Percentiles rank a stretch among this genome's conserved stretches.
These are phyloP conservation scores for Emergomyces orientalis DNA, from an alignment of 2,329 filamentous ascomycete genomes.

Conservation along the genomic window DNA sequence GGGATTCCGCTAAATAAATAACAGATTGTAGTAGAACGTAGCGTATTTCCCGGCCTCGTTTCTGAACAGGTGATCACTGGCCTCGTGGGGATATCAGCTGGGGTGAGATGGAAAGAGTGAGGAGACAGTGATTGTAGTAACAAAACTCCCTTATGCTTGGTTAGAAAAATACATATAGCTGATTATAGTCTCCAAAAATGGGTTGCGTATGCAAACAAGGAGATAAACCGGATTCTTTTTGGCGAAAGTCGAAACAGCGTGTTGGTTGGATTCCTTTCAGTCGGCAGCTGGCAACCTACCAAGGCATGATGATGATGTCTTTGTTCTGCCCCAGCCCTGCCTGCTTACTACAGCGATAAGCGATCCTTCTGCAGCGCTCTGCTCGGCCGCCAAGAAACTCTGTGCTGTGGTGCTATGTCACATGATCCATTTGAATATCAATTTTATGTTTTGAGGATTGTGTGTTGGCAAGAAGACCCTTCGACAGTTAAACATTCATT, in stretches of 20 bases:
- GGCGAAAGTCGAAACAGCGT: too few species aligned
- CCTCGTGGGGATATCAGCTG: constrained; percentile 3
- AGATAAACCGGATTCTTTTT: not conserved
- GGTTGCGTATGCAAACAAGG: not conserved
- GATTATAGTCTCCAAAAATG: not conserved
- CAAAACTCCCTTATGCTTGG: not conserved
- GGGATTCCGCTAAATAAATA: constrained; percentile 1
- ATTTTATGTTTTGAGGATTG: not conserved
- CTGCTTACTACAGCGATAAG: not conserved
- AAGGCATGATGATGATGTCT: not conserved
- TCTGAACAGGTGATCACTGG: not conserved
- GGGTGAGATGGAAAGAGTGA: not conserved
- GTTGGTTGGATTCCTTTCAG: not conserved
- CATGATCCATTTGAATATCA: not conserved
- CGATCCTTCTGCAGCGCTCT: not conserved
- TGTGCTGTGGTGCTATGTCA: not conserved
- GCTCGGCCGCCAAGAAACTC: not conserved
- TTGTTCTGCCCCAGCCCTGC: not conserved
- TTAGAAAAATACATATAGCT: not conserved
- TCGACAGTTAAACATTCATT: not conserved
- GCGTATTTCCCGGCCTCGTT: not conserved
- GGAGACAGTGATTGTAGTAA: not conserved
- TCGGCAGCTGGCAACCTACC: not conserved
- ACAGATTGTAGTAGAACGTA: not conserved
- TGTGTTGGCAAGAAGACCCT: not conserved